Base-by-base conservation (phyloP, 2,329 filamentous ascomycete species). In the Xylaria multiplex region DNA sequence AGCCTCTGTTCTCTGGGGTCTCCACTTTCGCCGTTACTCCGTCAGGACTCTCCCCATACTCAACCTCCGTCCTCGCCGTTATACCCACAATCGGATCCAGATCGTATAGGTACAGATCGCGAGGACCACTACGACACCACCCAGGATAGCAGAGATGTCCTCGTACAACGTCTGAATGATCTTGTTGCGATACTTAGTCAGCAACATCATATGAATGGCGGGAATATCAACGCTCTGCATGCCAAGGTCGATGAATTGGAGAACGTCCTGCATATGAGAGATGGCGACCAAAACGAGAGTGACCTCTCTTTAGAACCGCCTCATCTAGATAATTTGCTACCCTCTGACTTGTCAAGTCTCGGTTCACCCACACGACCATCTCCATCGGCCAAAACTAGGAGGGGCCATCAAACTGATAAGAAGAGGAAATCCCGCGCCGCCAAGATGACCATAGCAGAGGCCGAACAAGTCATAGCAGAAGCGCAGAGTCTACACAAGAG, bases 401-500 rank as follows among this genome's bases (percentile, higher is more conserved):
- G 49, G 16, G 56, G 16, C n/a, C 43, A 37, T 16, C 50, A 45
- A 35, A 27, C 48, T 19, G 43, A 24, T 27, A 43, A 49, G 16
- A 59, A 61, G 35, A 37, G 54, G 19, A 16, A 50, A 49, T 22
- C 61, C 11, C 69, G 48, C 11, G 50, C 50, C 22, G 45, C 62
- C 8, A 65, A 43, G 45, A 68, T 72, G 55, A 72, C 73, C 2
- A 37, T 68, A 19, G 67, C 64, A 19, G 64, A 72, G 69, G 79
- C 81, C 27, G 69, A 71, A 60, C 72, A 76, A 65, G 68, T 83
- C 22, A 75, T 77, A 11, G 73, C 71, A 43, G 79, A 79, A 63
- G 80, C 80, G 19, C 77, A 84, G 50, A 81, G 80, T 67, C 76
- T 90, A 3, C 84, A 84, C 45, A 77, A 79, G 19, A 83, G 86